phyloP scores from a whole-genome alignment of 495 filamentous ascomycete genomes.

The Penicillium turbatum region DNA sequence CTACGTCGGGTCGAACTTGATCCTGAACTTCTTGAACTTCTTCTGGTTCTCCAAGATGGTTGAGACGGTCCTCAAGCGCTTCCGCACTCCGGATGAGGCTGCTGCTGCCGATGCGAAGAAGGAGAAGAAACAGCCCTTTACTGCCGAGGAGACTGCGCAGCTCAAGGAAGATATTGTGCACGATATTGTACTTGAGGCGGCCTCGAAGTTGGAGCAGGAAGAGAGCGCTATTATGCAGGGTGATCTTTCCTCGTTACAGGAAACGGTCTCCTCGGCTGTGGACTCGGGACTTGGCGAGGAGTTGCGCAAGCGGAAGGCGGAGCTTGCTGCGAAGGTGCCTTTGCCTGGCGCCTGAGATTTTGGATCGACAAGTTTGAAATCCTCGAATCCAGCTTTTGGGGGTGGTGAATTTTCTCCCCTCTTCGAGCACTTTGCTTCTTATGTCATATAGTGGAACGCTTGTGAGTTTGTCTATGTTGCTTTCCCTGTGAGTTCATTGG shows the following conservation, averaged over 20 bases:
- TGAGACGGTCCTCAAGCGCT: constrained; percentile 80
- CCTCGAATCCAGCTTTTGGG: neutral
- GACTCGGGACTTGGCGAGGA: constrained; percentile 25
- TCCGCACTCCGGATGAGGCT: constrained; percentile 45
- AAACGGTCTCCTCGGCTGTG: constrained; percentile 26
- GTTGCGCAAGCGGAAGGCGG: constrained; percentile 27
- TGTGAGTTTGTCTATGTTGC: neutral
- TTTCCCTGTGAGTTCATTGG: neutral
- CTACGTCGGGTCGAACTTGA: constrained; percentile 73
- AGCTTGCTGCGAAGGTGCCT: constrained; percentile 20
- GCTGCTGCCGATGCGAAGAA: constrained; percentile 13
- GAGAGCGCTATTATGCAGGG: constrained; percentile 30
- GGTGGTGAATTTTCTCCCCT: neutral
- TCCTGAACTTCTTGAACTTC: constrained; percentile 84
- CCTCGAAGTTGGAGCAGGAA: constrained; percentile 33
- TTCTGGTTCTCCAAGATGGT: constrained; percentile 99
- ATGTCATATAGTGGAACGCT: neutral
- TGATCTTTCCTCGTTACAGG: constrained; percentile 18
- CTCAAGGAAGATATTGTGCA: constrained; percentile 27
- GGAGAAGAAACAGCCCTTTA: neutral
- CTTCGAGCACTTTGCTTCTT: neutral
- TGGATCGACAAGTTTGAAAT: neutral
- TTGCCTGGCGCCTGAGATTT: constrained; percentile 13
- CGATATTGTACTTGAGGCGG: constrained; percentile 37
- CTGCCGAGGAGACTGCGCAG: constrained; percentile 9